phyloP scores from a whole-genome alignment of 495 filamentous ascomycete species.

The Penicilliopsis zonata region DNA sequence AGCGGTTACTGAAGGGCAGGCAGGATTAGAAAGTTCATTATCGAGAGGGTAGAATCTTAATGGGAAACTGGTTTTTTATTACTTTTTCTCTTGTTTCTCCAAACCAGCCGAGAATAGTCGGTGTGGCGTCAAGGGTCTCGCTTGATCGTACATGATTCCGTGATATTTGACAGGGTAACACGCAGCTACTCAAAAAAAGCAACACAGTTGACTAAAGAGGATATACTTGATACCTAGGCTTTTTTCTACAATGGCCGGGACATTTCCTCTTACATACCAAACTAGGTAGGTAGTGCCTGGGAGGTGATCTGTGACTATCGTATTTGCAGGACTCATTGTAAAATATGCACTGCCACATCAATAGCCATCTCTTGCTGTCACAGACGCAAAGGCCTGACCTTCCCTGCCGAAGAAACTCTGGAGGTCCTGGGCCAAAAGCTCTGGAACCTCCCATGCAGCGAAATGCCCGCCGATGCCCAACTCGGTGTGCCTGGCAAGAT shows the following conservation, averaged over 20 bases:
- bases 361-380: conserved; percentile 24
- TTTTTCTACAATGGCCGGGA: no score
- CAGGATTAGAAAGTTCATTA: conserved; percentile 39
- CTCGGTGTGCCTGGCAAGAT: conserved; percentile 28
- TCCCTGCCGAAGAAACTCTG: conserved; percentile 30
- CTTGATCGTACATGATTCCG: conserved; percentile 14
- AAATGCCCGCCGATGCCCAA: conserved; percentile 39
- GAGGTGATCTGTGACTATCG: no score
- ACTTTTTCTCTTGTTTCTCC: conserved; percentile 2
- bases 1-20: conserved; percentile 89
- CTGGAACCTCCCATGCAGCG: conserved; percentile 37
- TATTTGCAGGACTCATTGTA: no score
- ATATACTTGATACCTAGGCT: no score
- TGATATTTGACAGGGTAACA: conserved; percentile 52
- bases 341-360: no score
- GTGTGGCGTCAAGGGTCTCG: conserved; percentile 12
- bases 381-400: conserved; percentile 26
- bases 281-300: no score
- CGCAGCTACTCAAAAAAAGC: no score
- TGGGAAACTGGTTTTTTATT: not conserved
- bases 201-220: no score
- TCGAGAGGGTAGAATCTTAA: no score
- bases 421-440: conserved; percentile 28
- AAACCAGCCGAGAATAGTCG: no score
- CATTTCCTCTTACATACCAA: no score